A percentile compares a stretch with the other conserved stretches of the same genome.
phyloP scores from a whole-genome alignment of 139 green algal species.

The Closterium sp. region DNA sequence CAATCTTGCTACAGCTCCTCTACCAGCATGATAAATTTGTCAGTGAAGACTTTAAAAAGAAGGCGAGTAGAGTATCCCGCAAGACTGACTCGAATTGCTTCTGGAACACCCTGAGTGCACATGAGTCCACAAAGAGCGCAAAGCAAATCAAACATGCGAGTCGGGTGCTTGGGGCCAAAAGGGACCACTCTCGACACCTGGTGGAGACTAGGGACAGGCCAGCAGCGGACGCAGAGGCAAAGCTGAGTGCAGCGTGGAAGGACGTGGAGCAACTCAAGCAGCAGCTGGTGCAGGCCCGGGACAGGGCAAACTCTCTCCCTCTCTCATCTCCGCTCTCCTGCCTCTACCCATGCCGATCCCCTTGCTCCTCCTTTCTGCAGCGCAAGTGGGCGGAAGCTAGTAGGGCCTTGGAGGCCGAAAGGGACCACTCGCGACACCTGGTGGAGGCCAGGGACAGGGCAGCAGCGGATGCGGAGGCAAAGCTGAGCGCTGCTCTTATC shows the following conservation, averaged over 20 bases:
- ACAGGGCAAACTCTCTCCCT: not conserved
- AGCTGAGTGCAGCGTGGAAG: conserved; percentile 33
- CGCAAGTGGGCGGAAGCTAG: conserved; percentile 32
- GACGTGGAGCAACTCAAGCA: conserved; percentile 8
- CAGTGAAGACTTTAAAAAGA: too few relatives aligned
- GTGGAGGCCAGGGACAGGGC: conserved; percentile 5
- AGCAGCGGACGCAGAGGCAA: not conserved
- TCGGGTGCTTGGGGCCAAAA: conserved; percentile 6
- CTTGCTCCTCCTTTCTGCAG: conserved; percentile 1
- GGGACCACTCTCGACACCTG: not conserved
- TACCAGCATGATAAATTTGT: too few relatives aligned
- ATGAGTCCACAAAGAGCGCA: too few relatives aligned
- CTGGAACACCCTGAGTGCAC: too few relatives aligned
- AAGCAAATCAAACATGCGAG: not conserved
- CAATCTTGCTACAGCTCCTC: too few relatives aligned
- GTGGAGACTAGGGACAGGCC: not conserved
- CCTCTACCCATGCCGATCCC: not conserved
- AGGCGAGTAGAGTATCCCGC: too few relatives aligned
- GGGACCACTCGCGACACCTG: conserved; percentile 4
- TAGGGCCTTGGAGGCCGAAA: conserved; percentile 29
- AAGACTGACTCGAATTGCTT: too few relatives aligned
- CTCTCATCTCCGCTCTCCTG: not conserved
- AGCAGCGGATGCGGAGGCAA: conserved; percentile 8
- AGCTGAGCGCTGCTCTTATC: not conserved
- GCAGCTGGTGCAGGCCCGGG: not conserved